Conservation (phyloP, 1,284 basidiomycete genomes). For the Trametes hirsuta region DNA sequence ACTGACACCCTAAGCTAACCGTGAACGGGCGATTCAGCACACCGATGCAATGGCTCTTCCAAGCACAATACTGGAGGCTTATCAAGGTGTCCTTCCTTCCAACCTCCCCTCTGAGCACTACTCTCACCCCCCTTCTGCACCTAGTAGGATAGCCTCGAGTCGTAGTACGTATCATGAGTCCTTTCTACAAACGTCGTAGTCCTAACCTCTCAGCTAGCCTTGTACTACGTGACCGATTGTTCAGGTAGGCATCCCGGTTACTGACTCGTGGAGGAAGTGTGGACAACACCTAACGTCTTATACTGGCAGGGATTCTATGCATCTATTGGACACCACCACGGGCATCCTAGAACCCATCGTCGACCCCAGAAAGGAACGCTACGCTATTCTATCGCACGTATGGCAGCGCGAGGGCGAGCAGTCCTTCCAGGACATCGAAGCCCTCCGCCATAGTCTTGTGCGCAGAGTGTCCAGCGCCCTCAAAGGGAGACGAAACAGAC, state of each 20-base stretch:
- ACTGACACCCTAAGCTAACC: too few relatives aligned
- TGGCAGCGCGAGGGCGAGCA: constrained; percentile 2
- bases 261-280: too few relatives aligned
- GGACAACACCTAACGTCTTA: neutral
- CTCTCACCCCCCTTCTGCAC: too few relatives aligned
- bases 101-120: too few relatives aligned
- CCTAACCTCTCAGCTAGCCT: too few relatives aligned
- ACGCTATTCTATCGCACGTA: constrained; percentile 7
- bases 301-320: neutral
- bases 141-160: too few relatives aligned
- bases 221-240: too few relatives aligned
- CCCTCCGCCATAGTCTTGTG: neutral
- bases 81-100: too few relatives aligned
- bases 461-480: neutral
- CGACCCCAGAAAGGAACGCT: neutral
- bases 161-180: too few relatives aligned
- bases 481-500: neutral
- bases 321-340: constrained; percentile 1
- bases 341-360: neutral
- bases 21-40: too few relatives aligned
- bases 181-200: too few relatives aligned
- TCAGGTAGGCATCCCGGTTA: neutral
- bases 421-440: neutral
- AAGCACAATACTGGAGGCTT: neutral
- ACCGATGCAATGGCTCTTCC: neutral